phyloP scores from a whole-genome alignment of 768 basidiomycete species.

The Boletus bicolor region DNA sequence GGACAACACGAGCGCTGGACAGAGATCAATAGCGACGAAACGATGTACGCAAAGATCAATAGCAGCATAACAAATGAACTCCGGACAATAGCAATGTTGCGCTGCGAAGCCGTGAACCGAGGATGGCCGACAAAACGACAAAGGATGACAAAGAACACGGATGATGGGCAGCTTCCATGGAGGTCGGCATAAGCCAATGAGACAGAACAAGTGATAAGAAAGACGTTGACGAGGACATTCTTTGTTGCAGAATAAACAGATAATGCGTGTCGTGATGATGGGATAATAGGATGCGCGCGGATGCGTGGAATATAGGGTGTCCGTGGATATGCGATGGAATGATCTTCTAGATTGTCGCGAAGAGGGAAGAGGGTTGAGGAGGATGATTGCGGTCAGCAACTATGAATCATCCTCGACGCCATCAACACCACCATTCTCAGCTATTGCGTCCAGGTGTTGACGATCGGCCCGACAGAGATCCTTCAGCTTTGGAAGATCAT shows the following conservation, averaged over 20 bases:
- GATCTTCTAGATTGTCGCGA: constrained; percentile 20
- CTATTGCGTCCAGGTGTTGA: constrained; percentile 13
- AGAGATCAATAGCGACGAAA: constrained; percentile 18
- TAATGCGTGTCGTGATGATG: constrained; percentile 22
- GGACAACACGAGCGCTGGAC: constrained; percentile 14
- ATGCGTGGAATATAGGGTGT: constrained; percentile 24
- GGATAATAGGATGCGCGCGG: constrained; percentile 22
- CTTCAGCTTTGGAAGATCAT: constrained; percentile 45
- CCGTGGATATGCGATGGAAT: constrained; percentile 25
- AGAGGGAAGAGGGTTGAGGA: not conserved
- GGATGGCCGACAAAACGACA: constrained; percentile 23
- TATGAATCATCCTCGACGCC: constrained; percentile 19
- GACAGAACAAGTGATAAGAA: constrained; percentile 24
- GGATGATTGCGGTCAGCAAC: not conserved
- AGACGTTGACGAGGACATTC: constrained; percentile 19
- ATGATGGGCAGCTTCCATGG: constrained; percentile 5
- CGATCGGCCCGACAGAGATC: constrained; percentile 20
- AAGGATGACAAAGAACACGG: not conserved
- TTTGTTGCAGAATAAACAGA: constrained; percentile 31
- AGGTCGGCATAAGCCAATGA: constrained; percentile 12
- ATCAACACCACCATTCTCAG: constrained; percentile 7
- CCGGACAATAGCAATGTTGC: constrained; percentile 19
- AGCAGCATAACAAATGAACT: constrained; percentile 24
- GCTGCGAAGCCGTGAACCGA: constrained; percentile 3
- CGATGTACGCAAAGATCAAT: constrained; percentile 22